Evolutionary conservation across 2,329 filamentous ascomycete genomes (phyloP).

Genomic region (Fusarium hainanense): DNA sequence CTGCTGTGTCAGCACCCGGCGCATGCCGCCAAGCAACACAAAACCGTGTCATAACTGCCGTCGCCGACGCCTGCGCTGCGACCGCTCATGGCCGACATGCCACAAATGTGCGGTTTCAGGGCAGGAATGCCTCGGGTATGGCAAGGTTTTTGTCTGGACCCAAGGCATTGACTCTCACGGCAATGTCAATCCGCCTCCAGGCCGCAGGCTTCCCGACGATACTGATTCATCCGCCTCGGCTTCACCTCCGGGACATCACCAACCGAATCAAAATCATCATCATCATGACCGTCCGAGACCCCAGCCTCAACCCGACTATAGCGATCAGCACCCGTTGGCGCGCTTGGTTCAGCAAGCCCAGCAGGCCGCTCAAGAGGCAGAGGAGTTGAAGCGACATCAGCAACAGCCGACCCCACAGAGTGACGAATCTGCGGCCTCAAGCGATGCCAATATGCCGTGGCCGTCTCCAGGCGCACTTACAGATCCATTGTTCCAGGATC

Average conservation of each 20-base stretch:
- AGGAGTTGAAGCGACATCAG: conserved; percentile 23
- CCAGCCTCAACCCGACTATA: conserved; percentile 36
- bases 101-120: conserved; percentile 68
- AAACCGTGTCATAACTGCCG: conserved; percentile 72
- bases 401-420: conserved; percentile 7
- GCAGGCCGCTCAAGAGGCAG: conserved; percentile 33
- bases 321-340: conserved; percentile 38
- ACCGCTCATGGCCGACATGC: conserved; percentile 68
- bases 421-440: conserved; percentile 10
- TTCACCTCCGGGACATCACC: conserved; percentile 9
- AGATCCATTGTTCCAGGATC: conserved; percentile 67
- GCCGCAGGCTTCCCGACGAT: conserved; percentile 39
- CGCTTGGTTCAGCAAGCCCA: conserved; percentile 25
- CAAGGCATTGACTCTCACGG: conserved; percentile 62
- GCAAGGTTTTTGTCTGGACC: conserved; percentile 70
- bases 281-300: conserved; percentile 21
- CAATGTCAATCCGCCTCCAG: conserved; percentile 54
- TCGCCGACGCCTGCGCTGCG: conserved; percentile 69
- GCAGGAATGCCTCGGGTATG: conserved; percentile 71
- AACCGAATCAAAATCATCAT: conserved; percentile 11
- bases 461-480: conserved; percentile 52
- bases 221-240: conserved; percentile 29
- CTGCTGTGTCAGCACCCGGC: conserved; percentile 46
- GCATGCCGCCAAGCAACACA: conserved; percentile 52
- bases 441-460: conserved; percentile 31